Conservation (phyloP, 129 eudicot species). For the Artemisia argyi region DNA sequence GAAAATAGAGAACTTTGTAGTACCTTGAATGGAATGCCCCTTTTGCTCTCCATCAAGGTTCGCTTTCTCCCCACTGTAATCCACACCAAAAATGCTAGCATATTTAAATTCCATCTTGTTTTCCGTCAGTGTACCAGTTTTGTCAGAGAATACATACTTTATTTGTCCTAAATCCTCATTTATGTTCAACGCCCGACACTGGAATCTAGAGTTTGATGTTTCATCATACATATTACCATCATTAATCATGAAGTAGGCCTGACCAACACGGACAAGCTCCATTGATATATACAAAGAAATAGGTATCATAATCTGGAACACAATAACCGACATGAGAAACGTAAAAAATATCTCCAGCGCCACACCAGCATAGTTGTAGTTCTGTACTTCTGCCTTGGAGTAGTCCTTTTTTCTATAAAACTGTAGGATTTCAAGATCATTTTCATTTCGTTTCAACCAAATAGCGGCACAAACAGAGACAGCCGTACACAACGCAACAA, state of each 20-base stretch:
- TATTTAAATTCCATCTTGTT: conserved; percentile 97
- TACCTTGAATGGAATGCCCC: conserved; percentile 67
- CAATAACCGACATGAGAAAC: conserved; percentile 89
- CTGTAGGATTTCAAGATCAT: conserved; percentile 64
- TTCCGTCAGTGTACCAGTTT: conserved; percentile 95
- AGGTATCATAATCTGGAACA: conserved; percentile 95
- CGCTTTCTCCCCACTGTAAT: conserved; percentile 52
- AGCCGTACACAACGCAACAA: conserved; percentile 59
- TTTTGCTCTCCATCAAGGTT: conserved; percentile 38
- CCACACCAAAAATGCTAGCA: conserved; percentile 84
- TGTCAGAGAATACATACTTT: conserved; percentile 90
- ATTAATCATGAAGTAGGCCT: conserved; percentile 92
- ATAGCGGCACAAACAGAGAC: conserved; percentile 75
- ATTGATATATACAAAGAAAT: conserved; percentile 93
- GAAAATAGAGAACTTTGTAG: conserved; percentile 15
- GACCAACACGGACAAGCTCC: conserved; percentile 99
- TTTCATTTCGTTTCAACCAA: conserved; percentile 69
- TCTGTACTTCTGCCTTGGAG: conserved; percentile 38
- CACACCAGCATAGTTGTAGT: conserved; percentile 79
- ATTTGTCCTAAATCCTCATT: conserved; percentile 98
- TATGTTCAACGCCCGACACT: conserved; percentile 91
- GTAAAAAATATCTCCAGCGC: conserved; percentile 80
- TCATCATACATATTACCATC: conserved; percentile 71
- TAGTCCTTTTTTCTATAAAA: conserved; percentile 71
- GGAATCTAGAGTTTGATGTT: conserved; percentile 68